phyloP scores from a whole-genome alignment of 257 asterid species.

The Craterostigma plantagineum region DNA sequence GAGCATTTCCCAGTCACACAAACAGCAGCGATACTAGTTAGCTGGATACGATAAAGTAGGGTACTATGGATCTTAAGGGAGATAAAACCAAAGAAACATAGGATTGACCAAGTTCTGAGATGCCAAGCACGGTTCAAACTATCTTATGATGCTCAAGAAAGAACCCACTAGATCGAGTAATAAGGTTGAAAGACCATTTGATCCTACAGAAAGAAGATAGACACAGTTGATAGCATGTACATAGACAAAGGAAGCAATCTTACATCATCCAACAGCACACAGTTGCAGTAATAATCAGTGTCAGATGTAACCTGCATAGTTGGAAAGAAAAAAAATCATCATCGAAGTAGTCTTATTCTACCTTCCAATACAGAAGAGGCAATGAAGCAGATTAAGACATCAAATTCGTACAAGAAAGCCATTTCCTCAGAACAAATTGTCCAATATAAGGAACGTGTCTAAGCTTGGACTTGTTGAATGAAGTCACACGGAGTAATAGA shows the following conservation, averaged over 20 bases:
- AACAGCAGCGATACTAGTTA: no score
- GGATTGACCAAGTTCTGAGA: no score
- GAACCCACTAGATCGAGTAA: no score
- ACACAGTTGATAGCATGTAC: neutral
- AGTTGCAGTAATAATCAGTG: slow-evolving; percentile 83
- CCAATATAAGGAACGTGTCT: neutral
- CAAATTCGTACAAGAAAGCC: neutral
- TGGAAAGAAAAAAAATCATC: slow-evolving; percentile 9
- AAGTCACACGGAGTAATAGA: neutral
- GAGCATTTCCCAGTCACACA: no score
- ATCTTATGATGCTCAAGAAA: no score
- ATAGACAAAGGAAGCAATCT: slow-evolving; percentile 15
- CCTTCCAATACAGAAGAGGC: neutral
- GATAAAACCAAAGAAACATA: no score
- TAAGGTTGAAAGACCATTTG: no score
- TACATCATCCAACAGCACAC: slow-evolving; percentile 99
- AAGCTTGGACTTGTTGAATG: neutral
- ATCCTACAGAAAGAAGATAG: neutral
- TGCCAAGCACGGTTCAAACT: no score
- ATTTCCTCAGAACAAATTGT: no score
- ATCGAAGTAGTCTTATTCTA: neutral
- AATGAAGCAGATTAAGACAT: neutral
- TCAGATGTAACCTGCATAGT: slow-evolving; percentile 68
- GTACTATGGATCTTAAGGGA: no score
- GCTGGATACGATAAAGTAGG: no score